Percentiles rank a stretch among this genome's conserved stretches.
These are phyloP conservation scores for Fonsecaea pugnacius DNA, from an alignment of 2,329 filamentous ascomycete species.

Conservation along the genomic window DNA sequence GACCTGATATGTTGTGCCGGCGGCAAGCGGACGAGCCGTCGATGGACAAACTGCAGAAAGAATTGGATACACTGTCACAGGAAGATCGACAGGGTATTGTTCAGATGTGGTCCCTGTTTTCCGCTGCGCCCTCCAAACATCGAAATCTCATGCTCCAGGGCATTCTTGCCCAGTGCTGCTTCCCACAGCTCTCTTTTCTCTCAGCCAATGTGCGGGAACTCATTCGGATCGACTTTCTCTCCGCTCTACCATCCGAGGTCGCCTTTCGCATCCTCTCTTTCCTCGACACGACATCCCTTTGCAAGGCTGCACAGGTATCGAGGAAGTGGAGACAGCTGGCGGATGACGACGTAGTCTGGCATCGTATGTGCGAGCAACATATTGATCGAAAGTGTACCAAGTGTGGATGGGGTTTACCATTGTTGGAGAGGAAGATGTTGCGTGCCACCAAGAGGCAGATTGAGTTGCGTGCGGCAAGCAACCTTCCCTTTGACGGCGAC, in stretches of 20 bases:
- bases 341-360: constrained; percentile 98
- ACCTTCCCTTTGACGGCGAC: constrained; percentile 59
- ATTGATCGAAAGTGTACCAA: constrained; percentile 92
- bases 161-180: constrained; percentile 95
- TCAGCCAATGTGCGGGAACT: constrained; percentile 89
- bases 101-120: constrained; percentile 97
- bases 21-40: constrained; percentile 91
- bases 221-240: constrained; percentile 95
- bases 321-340: constrained; percentile 83
- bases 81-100: constrained; percentile 93
- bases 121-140: constrained; percentile 89
- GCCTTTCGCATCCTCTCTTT: constrained; percentile 92
- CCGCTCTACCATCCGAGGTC: constrained; percentile 84
- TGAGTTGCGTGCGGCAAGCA: constrained; percentile 68
- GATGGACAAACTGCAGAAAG: constrained; percentile 91
- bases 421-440: constrained; percentile 85
- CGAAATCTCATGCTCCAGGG: constrained; percentile 95
- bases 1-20: constrained; percentile 90
- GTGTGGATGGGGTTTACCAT: constrained; percentile 91
- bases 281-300: constrained; percentile 90
- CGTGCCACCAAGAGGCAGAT: constrained; percentile 86
- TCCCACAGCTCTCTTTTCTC: constrained; percentile 92
- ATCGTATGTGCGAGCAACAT: constrained; percentile 97
- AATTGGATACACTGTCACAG: constrained; percentile 78
- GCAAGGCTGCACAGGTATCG: constrained; percentile 94